These are phyloP conservation scores for Apiospora malaysiana DNA, from an alignment of 2,329 filamentous ascomycete species.

Conservation along the genomic window DNA sequence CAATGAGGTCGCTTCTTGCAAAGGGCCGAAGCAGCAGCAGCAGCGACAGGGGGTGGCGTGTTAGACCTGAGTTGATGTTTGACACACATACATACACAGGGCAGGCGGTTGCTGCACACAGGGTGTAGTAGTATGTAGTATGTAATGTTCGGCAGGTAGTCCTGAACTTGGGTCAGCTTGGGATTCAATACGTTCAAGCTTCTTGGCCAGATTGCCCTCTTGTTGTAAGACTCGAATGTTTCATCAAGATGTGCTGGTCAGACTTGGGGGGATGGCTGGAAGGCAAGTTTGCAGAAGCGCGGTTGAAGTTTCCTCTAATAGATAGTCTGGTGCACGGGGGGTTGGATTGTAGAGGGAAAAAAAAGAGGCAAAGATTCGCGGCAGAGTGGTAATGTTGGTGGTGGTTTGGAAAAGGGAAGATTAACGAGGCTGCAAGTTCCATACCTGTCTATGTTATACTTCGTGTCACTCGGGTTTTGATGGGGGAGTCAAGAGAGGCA, in stretches of 20 bases:
- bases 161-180: constrained; percentile 34
- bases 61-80: constrained; percentile 23
- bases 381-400: neutral
- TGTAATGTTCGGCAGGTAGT: constrained; percentile 31
- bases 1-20: constrained; percentile 29
- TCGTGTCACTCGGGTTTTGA: constrained; percentile 29
- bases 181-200: constrained; percentile 31
- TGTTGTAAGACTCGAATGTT: constrained; percentile 42
- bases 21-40: constrained; percentile 24
- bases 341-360: constrained; percentile 29
- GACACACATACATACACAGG: constrained; percentile 14
- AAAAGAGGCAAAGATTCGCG: constrained; percentile 11
- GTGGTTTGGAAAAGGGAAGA: constrained; percentile 7
- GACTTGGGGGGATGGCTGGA: constrained; percentile 29
- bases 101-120: constrained; percentile 25
- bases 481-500: neutral
- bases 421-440: constrained; percentile 38
- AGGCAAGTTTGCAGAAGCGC: constrained; percentile 34
- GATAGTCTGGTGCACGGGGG: constrained; percentile 25
- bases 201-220: constrained; percentile 33
- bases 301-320: constrained; percentile 24
- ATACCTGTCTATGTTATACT: constrained; percentile 40
- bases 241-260: constrained; percentile 36
- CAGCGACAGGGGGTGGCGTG: constrained; percentile 18
- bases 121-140: neutral